Evolutionary conservation across 2,329 filamentous ascomycete species (phyloP), one percentile per base, ranked within the genome.

Genomic region (Beauveria varroae): DNA sequence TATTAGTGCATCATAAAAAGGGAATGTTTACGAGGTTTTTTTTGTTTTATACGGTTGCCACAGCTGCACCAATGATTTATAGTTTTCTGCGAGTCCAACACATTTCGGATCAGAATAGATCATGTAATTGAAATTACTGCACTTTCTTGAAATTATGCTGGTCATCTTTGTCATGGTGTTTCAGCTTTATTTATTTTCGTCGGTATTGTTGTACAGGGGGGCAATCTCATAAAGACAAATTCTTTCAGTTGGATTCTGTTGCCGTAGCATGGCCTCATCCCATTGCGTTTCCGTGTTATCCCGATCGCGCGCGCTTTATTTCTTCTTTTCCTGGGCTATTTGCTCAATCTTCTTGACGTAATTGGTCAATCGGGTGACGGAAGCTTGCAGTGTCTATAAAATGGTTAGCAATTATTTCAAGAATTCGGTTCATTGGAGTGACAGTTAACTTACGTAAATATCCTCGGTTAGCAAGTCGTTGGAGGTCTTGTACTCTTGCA

Each of bases 391-490:
- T 66, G 90, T 87, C 93, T 96, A 67, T 28, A 28, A 26, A 30
- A 18, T 8, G 9, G 46, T 52, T 9, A 44, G 53, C 20, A 26
- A 34, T 30, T 37, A 3, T n/a, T 20, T 30, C 16, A 20, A 30
- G 1, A n/a, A 56, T 65, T 40, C 62, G 60, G 14, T 43, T 54
- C 26, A 41, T 50, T 12, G 7, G 28, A 28, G n/a, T 7, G 9
- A 24, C 24, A 16, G 40, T 14, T 18, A 34, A 88, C 91, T 76
- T 84, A 97, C 93, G 77, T 93, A 93, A 74, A 98, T 96, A 76
- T 98, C 93, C 77, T 96, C 92, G 64, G 88, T 93, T 76, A 98
- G 80, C 71, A 97, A 83, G 77, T 96, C 90, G 79, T 97, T 98
- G 68, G 91, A 90, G 49, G 92, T 82, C 78, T 92, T 91, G 81